Base-by-base conservation (phyloP, 2,329 filamentous ascomycete species). In the Aspergillus neotritici region DNA sequence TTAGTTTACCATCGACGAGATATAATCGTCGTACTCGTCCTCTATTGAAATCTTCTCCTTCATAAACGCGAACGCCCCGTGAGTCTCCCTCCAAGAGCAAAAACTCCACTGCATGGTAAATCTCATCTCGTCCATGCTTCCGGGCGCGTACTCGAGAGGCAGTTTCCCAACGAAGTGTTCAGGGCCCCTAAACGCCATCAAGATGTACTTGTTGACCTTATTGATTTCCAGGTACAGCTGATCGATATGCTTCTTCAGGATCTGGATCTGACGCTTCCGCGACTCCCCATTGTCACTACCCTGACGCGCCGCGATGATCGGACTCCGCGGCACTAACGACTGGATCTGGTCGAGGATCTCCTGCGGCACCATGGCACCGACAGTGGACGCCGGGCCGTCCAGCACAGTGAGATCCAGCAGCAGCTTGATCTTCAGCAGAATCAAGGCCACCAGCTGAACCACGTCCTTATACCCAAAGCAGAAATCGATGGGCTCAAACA, bases 381-480 rank as follows among this genome's bases (percentile, higher is more conserved):
- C 8, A 3, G 31, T 41, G 11, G 45, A 31, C 3, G 41, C 39
- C 7, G 53, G 48, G 16, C 51, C 47, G 21, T 63, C 51, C 21
- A 67, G 46, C 2, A 50, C 46, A 37, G 51, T 50, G 4, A 69
- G 15, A 16, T 67, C 61, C 11, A 66, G 47, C 5, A 66, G 46
- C 1, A 70, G 47, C 38, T 58, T 60, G 40, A 68, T 54, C 40
- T 69, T 70, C 34, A 70, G 46, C 31, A 71, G 48, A 4, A 52
- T 56, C n/a, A 66, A 11, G 1, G 58, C 50, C 11, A 60, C 49
- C 6, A 42, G 29, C 31, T 55, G 32, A 7, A 40, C 52, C 5
- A 63, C 25, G 28, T 50, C 31, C 10, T 8, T 9, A 17, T 54
- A n/a, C 47, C 28, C 28, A 17, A 34, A 31, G 9, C 58, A 50